These are phyloP conservation scores for Pseudogymnoascus sp. DNA, from an alignment of 2,329 filamentous ascomycete species.

Conservation along the genomic window DNA sequence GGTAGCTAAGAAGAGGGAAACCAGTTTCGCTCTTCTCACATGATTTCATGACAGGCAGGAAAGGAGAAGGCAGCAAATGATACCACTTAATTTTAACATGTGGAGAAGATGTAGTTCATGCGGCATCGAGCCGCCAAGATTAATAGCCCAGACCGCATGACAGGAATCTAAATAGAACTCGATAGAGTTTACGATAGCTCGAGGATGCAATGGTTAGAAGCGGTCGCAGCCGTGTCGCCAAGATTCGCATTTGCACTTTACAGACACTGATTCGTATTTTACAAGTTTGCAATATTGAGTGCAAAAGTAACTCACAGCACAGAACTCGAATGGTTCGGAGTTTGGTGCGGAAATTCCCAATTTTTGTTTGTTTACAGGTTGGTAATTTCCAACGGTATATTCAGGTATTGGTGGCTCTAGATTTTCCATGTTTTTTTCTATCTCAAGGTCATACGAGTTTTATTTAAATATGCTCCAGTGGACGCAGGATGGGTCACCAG, in stretches of 20 bases:
- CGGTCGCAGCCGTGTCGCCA: neutral
- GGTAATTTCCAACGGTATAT: neutral
- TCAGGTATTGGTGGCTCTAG: neutral
- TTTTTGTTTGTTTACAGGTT: neutral
- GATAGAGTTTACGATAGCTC: neutral
- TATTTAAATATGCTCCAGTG: neutral
- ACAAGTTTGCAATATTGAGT: neutral
- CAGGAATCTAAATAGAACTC: neutral
- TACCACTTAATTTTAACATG: too few species aligned
- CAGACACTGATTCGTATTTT: neutral
- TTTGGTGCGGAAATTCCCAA: neutral
- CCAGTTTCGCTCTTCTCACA: too few species aligned
- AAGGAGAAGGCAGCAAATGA: too few species aligned
- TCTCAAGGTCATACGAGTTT: neutral
- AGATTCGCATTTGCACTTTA: neutral
- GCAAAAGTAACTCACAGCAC: neutral
- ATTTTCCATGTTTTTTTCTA: neutral
- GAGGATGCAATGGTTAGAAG: too few species aligned
- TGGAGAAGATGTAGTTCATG: too few species aligned
- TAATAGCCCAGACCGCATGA: neutral
- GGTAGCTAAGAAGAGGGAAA: too few species aligned
- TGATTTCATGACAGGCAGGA: too few species aligned
- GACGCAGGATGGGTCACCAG: neutral
- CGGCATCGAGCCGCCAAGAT: too few species aligned
- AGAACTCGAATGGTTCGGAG: neutral